Evolutionary conservation across 306 rosid species (phyloP), one percentile per base, ranked within the genome.

Genomic region (Citrullus mucosospermus): DNA sequence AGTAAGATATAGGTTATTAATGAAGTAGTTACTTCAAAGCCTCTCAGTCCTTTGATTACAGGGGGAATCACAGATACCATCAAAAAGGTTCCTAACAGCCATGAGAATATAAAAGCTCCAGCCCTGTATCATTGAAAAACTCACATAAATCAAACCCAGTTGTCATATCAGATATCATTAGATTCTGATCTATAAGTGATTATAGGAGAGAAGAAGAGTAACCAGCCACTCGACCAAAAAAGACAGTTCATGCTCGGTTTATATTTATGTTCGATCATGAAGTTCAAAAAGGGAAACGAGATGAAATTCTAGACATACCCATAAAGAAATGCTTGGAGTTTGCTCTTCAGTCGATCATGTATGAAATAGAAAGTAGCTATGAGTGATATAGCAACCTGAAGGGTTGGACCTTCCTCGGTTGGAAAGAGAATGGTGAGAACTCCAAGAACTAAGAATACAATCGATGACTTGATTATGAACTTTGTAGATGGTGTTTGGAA

Each of bases 51-150:
- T 84, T 89, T 95, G 2, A 95, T 62, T 54, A 89, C 73, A 18
- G 98, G 93, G 61, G 97, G 97, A 81, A 95, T 92, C 78, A 95
- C 91, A 65, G 97, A 87, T 71, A 95, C 98, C 98, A 95, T 92
- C 91, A 95, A 88, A 86, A 95, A 91, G 63, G 98, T 95, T 87
- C 97, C 98, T 88, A 95, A 60, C 69, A 95, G 91, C 98, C 98
- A 95, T 13, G 98, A 89, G 61, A 89, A 4, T 46, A 85, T 82
- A 81, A 95, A 95, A 30, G 97, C 86, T 78, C 93, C 98, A 82
- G 78, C 90, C 85, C 98, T 95, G 93, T 89, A 89, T 15, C 82
- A 86, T 65, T 78, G 18, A 76, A 82, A 46, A n/a, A 57, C 55
- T 55, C 70, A 58, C 71, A 82, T 82, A 43, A 77, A 53, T 62